Conservation (phyloP, 2,329 filamentous ascomycete genomes). For the Pseudonectria foliicola region DNA sequence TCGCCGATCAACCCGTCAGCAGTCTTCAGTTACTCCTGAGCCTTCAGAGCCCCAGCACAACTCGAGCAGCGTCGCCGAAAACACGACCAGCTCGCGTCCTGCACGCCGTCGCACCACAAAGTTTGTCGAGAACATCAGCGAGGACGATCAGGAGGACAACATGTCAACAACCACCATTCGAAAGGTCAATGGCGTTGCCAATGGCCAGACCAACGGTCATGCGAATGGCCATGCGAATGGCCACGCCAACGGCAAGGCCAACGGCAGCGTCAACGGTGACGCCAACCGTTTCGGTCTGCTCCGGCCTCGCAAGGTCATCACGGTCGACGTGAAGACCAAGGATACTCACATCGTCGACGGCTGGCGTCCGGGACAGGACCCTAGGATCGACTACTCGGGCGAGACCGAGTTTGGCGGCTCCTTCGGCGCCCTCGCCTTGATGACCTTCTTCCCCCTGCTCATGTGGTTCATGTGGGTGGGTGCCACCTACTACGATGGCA, state of each 20-base stretch:
- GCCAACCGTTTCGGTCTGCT: slow-evolving; percentile 14
- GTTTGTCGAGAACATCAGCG: slow-evolving; percentile 44
- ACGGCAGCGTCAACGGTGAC: slow-evolving; percentile 20
- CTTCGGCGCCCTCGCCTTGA: slow-evolving; percentile 72
- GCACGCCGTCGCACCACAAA: slow-evolving; percentile 42
- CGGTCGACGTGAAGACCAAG: slow-evolving; percentile 9
- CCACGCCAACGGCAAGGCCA: slow-evolving; percentile 18
- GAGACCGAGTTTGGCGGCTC: slow-evolving; percentile 83
- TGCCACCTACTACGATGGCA: slow-evolving; percentile 83
- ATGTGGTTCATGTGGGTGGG: slow-evolving; percentile 99
- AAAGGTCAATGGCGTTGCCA: slow-evolving; percentile 22
- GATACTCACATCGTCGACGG: slow-evolving; percentile 38
- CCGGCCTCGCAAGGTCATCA: slow-evolving; percentile 5
- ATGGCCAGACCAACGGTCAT: slow-evolving; percentile 24
- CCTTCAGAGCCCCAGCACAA: slow-evolving; percentile 42
- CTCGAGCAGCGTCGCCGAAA: slow-evolving; percentile 41
- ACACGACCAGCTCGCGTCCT: slow-evolving; percentile 26
- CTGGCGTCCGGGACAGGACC: slow-evolving; percentile 53
- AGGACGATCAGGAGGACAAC: slow-evolving; percentile 28
- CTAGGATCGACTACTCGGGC: slow-evolving; percentile 56
- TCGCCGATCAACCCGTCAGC: slow-evolving; percentile 42
- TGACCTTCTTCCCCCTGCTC: slow-evolving; percentile 84
- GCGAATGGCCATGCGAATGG: slow-evolving; percentile 13
- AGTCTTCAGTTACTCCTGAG: slow-evolving; percentile 40
- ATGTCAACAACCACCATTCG: slow-evolving; percentile 22